Conservation (phyloP, 768 basidiomycete species). For the Candolleomyces aberdarensis region DNA sequence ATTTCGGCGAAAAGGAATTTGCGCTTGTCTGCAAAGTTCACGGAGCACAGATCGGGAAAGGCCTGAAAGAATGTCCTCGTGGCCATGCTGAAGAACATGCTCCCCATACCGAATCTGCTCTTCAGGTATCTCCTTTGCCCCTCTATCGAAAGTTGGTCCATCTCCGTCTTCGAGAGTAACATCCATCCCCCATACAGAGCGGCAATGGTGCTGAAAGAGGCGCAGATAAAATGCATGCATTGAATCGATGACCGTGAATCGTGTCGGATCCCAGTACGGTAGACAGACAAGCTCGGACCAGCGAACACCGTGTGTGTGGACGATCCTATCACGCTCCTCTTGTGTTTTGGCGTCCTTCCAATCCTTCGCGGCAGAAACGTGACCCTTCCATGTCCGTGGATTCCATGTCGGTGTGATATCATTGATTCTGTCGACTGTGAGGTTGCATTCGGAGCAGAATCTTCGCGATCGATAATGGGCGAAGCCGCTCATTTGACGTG, state of each 20-base stretch:
- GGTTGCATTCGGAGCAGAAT: conserved; percentile 9
- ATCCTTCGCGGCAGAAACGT: background rate
- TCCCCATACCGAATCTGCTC: background rate
- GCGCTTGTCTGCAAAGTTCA: too few species aligned
- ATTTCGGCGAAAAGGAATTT: too few species aligned
- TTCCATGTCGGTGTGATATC: background rate
- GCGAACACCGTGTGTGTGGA: conserved; percentile 20
- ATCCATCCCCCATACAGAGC: conserved; percentile 10
- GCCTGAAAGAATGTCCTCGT: background rate
- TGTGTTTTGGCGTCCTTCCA: conserved; percentile 6
- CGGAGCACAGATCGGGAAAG: background rate
- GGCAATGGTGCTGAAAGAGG: conserved; percentile 9
- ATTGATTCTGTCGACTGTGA: background rate
- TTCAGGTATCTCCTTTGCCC: background rate
- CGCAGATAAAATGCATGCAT: conserved; percentile 15
- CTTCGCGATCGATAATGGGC: conserved; percentile 5
- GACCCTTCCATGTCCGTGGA: background rate
- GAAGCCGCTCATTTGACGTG: conserved; percentile 23
- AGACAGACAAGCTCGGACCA: conserved; percentile 18
- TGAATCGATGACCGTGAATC: conserved; percentile 9
- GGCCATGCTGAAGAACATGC: background rate
- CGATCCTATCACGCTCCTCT: conserved; percentile 8
- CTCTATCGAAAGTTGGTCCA: background rate
- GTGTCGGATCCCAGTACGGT: conserved; percentile 28
- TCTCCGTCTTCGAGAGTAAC: conserved; percentile 1